phyloP scores from a whole-genome alignment of 78 protist genomes.

The Mastigamoeba balamuthi region DNA sequence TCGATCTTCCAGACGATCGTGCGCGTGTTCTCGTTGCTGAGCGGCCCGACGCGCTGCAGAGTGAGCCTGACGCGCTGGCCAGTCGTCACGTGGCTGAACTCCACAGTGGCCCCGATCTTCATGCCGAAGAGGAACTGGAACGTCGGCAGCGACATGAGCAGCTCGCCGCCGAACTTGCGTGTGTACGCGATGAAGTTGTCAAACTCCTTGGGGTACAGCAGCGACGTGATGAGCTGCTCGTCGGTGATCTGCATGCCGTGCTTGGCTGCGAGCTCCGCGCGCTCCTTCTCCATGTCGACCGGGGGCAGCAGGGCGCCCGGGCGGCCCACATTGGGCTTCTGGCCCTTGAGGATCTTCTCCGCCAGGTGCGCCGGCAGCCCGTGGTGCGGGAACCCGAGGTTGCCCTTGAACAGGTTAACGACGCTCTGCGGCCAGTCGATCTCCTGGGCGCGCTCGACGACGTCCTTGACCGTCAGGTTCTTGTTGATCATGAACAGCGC shows the following conservation, averaged over 20 bases:
- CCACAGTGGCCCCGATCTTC: background rate
- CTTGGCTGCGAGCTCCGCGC: background rate
- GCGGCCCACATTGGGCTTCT: background rate
- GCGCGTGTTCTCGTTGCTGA: background rate
- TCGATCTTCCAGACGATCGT: background rate
- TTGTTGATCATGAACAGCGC: slow-evolving; percentile 64
- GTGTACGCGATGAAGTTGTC: background rate
- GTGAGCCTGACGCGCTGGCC: background rate
- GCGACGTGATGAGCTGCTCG: background rate
- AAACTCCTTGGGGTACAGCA: slow-evolving; percentile 1
- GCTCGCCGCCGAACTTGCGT: background rate
- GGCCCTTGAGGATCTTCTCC: background rate
- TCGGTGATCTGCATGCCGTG: background rate
- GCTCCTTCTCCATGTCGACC: background rate
- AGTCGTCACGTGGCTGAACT: background rate
- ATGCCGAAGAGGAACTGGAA: background rate
- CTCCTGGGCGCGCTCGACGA: slow-evolving; percentile 14
- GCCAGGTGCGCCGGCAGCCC: background rate
- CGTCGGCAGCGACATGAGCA: background rate
- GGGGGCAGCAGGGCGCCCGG: background rate
- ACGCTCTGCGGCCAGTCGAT: background rate
- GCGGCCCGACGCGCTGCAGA: background rate
- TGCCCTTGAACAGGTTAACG: slow-evolving; percentile 1
- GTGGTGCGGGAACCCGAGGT: background rate
- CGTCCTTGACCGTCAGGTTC: slow-evolving; percentile 1